A percentile compares a stretch with the other conserved stretches of the same genome.
phyloP scores from a whole-genome alignment of 768 basidiomycete genomes.

The Mycena galericulata region DNA sequence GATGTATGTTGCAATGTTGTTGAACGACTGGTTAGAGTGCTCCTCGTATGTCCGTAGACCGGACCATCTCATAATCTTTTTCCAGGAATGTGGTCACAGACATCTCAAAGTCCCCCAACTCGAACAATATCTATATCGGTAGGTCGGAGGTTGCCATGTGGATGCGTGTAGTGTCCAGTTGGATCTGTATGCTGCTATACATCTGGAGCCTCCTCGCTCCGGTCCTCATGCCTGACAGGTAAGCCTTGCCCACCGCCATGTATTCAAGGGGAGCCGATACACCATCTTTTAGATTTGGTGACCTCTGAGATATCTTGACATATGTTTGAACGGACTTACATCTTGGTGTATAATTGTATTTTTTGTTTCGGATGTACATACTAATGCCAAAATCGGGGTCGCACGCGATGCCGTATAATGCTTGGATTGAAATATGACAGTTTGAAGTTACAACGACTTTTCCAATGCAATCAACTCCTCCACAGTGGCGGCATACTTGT shows the following conservation, averaged over 20 bases:
- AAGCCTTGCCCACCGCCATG: slow-evolving; percentile 46
- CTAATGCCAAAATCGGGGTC: not conserved
- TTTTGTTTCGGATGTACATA: not conserved
- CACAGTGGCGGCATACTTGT: slow-evolving; percentile 55
- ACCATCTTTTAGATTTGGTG: slow-evolving; percentile 41
- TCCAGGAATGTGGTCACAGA: slow-evolving; percentile 81
- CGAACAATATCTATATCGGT: slow-evolving; percentile 91
- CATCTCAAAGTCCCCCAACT: slow-evolving; percentile 57
- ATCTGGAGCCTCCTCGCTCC: slow-evolving; percentile 92
- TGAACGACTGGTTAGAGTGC: slow-evolving; percentile 91
- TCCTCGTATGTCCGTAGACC: not conserved
- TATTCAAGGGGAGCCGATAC: not conserved
- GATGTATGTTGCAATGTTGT: slow-evolving; percentile 97
- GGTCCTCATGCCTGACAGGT: slow-evolving; percentile 92
- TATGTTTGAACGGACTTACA: slow-evolving; percentile 10
- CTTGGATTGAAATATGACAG: not conserved
- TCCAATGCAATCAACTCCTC: slow-evolving; percentile 61
- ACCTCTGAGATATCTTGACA: slow-evolving; percentile 30
- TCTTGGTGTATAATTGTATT: slow-evolving; percentile 13
- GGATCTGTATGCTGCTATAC: slow-evolving; percentile 91
- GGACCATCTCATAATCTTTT: not conserved
- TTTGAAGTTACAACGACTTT: slow-evolving; percentile 45
- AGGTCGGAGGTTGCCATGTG: slow-evolving; percentile 98
- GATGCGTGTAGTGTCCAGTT: slow-evolving; percentile 97
- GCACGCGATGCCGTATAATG: not conserved